Evolutionary conservation across 768 basidiomycete genomes (phyloP).

Genomic region (Polyporus arcularius): DNA sequence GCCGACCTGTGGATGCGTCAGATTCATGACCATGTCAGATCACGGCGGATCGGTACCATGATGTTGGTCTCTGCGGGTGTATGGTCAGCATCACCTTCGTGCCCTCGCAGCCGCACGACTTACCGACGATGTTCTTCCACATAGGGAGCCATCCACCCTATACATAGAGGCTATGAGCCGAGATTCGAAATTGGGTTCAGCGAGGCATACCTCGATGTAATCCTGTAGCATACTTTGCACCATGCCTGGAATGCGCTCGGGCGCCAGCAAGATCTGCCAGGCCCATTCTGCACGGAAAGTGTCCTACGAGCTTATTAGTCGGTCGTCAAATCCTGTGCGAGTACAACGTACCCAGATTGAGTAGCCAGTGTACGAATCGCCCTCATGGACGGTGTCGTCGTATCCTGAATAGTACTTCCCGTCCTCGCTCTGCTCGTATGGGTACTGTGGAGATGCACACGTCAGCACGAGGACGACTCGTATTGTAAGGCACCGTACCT

Average conservation of each 20-base stretch:
- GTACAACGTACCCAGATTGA: slow-evolving; percentile 67
- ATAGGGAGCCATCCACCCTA: slow-evolving; percentile 83
- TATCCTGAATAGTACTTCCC: slow-evolving; percentile 78
- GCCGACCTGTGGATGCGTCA: slow-evolving; percentile 47
- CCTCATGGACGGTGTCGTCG: slow-evolving; percentile 61
- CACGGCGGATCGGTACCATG: slow-evolving; percentile 49
- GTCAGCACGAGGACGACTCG: neutral
- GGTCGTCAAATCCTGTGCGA: neutral
- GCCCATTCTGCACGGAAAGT: slow-evolving; percentile 80
- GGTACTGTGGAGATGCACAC: slow-evolving; percentile 51
- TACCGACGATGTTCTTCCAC: slow-evolving; percentile 86
- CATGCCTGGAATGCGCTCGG: slow-evolving; percentile 77
- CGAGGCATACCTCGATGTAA: slow-evolving; percentile 55
- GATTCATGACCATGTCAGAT: neutral
- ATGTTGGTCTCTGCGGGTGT: slow-evolving; percentile 67
- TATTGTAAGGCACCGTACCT: slow-evolving; percentile 37
- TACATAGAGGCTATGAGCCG: neutral
- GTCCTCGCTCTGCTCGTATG: slow-evolving; percentile 71
- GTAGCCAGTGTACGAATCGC: slow-evolving; percentile 78
- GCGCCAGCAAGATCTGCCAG: slow-evolving; percentile 74
- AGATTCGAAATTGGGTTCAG: neutral
- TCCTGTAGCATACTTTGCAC: slow-evolving; percentile 80
- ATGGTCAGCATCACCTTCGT: neutral
- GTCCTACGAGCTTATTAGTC: slow-evolving; percentile 48
- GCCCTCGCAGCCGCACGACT: slow-evolving; percentile 8